Evolutionary conservation across 108 stramenopile genomes (phyloP), one percentile per base, ranked within the genome.

Genomic region (Conticribra weissflogii): DNA sequence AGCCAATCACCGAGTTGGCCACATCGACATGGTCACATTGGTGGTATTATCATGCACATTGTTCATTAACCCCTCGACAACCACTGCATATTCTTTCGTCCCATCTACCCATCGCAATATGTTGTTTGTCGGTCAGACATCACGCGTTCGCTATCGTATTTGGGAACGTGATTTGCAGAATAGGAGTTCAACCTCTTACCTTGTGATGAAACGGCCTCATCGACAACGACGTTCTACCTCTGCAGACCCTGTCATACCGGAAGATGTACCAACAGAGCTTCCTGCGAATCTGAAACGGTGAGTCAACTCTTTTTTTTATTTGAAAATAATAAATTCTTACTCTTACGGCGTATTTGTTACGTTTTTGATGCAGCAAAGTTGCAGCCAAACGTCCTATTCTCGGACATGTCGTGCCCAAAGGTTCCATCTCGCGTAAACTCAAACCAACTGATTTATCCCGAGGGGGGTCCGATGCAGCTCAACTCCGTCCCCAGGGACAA

Each of bases 401-500:
- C 72, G 61, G 69, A 74, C 71, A 54, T 71, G 74, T 55, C 55
- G 51, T 49, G 36, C 19, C 65, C 56, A 61, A 17, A 66, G 51
- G 15, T 63, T 57, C 46, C 73, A 12, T 34, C 59, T 27, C 50
- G 18, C 9, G n/a, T 30, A 56, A 49, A 24, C 53, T n/a, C 59
- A 83, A 72, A 67, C 36, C 5, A 41, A 5, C 5, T 5, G 36
- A 41, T 41, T 41, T 12, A 41, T 5, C 12, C 36, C 36, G 22
- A 22, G 92, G 92, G 33, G 89, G 90, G 21, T 88, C 89, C 19
- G 56, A 60, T 22, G 74, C 81, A 57, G 78, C 88, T 19, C 46
- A 62, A 54, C 71, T 95, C 3, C 87, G 84, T 51, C 81, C 91
- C 3, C 94, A 95, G 70, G 94, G 94, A 15, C 75, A 88, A 62